Base-by-base conservation (phyloP, 2,329 filamentous ascomycete genomes). In the Myriosclerotinia duriaeana region DNA sequence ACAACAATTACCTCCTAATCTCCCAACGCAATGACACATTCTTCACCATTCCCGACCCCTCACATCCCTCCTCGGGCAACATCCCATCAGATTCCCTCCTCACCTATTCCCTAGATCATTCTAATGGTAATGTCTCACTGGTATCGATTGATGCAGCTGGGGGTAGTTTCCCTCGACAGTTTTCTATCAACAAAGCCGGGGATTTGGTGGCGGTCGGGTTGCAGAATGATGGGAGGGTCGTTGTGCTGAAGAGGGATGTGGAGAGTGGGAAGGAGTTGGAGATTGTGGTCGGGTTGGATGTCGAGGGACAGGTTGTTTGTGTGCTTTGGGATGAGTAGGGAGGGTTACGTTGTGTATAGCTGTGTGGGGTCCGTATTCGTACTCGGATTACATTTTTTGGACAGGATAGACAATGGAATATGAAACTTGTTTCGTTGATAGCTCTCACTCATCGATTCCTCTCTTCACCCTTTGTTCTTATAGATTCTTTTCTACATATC, bases 1-100 rank as follows among this genome's bases (percentile, higher is more conserved):
- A 87, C 72, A 79, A 82, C 67, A 84, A 82, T 42, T 90, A 87
- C 79, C 75, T 92, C 63, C 80, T 90, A 70, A 82, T 89, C 50
- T 89, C 88, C 2, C 90, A 90, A 70, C 87, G 90, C 69, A 84
- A 84, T 74, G 88, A 89, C 74, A 80, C 79, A 53, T 78, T 82
- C 30, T 84, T 87, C 74, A 73, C 72, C 22, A 80, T 85, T 64
- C 77, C 80, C 66, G 80, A 81, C 76, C 81, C 79, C 71, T 79
- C 83, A 71, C 64, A 77, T 66, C 68, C 73, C 70, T 79, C 82
- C 73, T 77, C 30, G 0, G 9, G 71, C 69, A 81, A 80, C 6
- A 69, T 87, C 67, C 74, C 81, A 12, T 88, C 87, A 0, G 89
- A 91, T 75, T 84, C 88, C 1, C 78, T 93, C 66, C 82, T 88